Percentiles rank a stretch among this genome's conserved stretches.
These are phyloP conservation scores for Saturnispora besseyi DNA, from an alignment of 805 yeast genomes.

Conservation along the genomic window DNA sequence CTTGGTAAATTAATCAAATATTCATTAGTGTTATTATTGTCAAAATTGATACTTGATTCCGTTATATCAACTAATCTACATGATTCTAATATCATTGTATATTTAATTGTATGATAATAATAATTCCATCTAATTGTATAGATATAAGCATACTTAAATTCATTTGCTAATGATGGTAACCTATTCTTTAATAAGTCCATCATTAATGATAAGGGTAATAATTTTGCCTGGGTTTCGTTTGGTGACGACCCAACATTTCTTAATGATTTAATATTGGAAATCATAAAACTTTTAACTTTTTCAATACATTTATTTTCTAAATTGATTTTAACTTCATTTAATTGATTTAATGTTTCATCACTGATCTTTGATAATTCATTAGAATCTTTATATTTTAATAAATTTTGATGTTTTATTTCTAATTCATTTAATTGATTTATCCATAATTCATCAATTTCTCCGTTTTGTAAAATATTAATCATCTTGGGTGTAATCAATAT, in stretches of 20 bases:
- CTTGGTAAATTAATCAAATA: slow-evolving; percentile 49
- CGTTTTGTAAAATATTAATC: slow-evolving; percentile 47
- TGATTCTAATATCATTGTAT: slow-evolving; percentile 61
- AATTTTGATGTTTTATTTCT: slow-evolving; percentile 44
- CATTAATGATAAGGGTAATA: slow-evolving; percentile 55
- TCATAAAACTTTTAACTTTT: slow-evolving; percentile 61
- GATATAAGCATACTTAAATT: slow-evolving; percentile 69
- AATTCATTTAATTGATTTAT: slow-evolving; percentile 40
- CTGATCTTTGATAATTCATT: slow-evolving; percentile 22
- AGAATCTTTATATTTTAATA: slow-evolving; percentile 42
- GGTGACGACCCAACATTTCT: slow-evolving; percentile 61
- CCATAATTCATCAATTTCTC: slow-evolving; percentile 55
- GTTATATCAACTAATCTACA: slow-evolving; percentile 50
- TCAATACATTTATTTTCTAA: slow-evolving; percentile 60
- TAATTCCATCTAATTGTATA: slow-evolving; percentile 95
- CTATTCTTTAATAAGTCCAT: slow-evolving; percentile 47
- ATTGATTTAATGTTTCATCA: slow-evolving; percentile 17
- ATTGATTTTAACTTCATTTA: slow-evolving; percentile 34
- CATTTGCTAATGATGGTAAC: slow-evolving; percentile 56
- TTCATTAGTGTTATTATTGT: slow-evolving; percentile 34
- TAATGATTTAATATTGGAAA: slow-evolving; percentile 55
- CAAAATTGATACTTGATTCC: slow-evolving; percentile 20
- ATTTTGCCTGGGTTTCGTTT: slow-evolving; percentile 60
- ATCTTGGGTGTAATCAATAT: slow-evolving; percentile 67
- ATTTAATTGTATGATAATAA: slow-evolving; percentile 64